phyloP scores from a whole-genome alignment of 2,329 filamentous ascomycete genomes.

The Trichoderma koningiopsis region DNA sequence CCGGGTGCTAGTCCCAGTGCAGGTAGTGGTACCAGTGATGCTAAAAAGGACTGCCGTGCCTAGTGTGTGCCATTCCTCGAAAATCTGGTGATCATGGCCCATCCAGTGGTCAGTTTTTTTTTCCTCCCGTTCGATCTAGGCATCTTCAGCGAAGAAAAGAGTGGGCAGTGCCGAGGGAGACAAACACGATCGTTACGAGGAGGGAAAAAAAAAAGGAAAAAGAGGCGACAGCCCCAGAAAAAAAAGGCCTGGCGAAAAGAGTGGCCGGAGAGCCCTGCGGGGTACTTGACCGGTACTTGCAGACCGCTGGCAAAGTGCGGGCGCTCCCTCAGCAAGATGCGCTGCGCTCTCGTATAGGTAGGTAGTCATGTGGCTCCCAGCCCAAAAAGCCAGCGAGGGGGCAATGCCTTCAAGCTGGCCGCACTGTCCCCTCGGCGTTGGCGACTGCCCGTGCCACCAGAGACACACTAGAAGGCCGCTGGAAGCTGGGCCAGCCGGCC shows the following conservation, averaged over 20 bases:
- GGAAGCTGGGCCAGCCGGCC: slow-evolving; percentile 11
- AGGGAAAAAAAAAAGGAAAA: not conserved
- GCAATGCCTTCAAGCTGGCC: not conserved
- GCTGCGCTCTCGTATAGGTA: slow-evolving; percentile 8
- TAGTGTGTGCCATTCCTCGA: not conserved
- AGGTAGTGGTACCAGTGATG: not conserved
- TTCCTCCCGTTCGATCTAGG: not conserved
- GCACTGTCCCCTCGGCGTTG: slow-evolving; percentile 18
- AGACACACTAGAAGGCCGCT: slow-evolving; percentile 23
- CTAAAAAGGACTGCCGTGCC: not conserved
- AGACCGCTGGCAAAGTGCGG: slow-evolving; percentile 11
- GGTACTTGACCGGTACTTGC: slow-evolving; percentile 15
- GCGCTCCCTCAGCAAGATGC: not conserved
- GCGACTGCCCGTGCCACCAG: slow-evolving; percentile 16
- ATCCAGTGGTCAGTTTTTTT: not conserved
- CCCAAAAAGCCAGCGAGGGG: slow-evolving; percentile 2
- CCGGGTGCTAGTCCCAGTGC: not conserved
- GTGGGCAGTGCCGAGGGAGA: slow-evolving; percentile 1
- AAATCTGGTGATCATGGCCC: slow-evolving; percentile 10
- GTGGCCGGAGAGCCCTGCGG: slow-evolving; percentile 4
- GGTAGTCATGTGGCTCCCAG: slow-evolving; percentile 4
- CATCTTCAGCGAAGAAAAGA: not conserved
- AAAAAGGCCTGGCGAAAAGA: slow-evolving; percentile 1
- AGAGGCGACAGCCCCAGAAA: not conserved
- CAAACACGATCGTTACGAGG: not conserved